Evolutionary conservation across 164 flowering plant genomes (phyloP).

Genomic region (Chloranthus sessilifolius): DNA sequence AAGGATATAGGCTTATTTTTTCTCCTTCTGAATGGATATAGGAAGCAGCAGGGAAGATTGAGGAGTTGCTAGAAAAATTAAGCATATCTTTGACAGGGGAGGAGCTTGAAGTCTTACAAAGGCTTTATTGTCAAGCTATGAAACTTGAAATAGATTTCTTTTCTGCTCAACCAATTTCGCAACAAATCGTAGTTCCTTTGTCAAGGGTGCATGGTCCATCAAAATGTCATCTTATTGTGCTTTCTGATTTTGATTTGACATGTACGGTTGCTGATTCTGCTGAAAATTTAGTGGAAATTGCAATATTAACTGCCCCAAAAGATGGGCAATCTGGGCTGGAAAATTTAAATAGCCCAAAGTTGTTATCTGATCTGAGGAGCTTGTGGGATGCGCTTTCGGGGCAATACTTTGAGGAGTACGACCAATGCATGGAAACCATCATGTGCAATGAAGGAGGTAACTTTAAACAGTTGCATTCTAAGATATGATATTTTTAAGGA

Average conservation of each 20-base stretch:
- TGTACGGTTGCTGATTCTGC: slow-evolving; percentile 74
- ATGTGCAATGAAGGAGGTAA: slow-evolving; percentile 54
- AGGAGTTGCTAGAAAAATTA: slow-evolving; percentile 62
- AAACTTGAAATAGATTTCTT: slow-evolving; percentile 70
- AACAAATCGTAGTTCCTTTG: slow-evolving; percentile 49
- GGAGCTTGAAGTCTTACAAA: slow-evolving; percentile 67
- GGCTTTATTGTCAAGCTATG: slow-evolving; percentile 73
- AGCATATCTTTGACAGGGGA: slow-evolving; percentile 70
- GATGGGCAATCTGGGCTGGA: slow-evolving; percentile 45
- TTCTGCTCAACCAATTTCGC: slow-evolving; percentile 48
- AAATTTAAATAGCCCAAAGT: slow-evolving; percentile 42
- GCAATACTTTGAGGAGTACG: slow-evolving; percentile 86
- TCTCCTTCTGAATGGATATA: slow-evolving; percentile 17
- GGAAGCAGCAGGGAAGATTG: slow-evolving; percentile 55
- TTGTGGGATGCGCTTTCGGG: slow-evolving; percentile 71
- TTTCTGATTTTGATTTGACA: slow-evolving; percentile 81
- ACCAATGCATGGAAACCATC: slow-evolving; percentile 75
- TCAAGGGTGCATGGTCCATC: slow-evolving; percentile 38
- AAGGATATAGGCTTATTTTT: slow-evolving; percentile 42
- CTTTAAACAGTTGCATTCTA: neutral
- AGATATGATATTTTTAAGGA: slow-evolving; percentile 1
- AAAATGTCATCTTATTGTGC: slow-evolving; percentile 36
- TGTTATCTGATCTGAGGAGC: slow-evolving; percentile 69
- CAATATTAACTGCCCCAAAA: slow-evolving; percentile 58
- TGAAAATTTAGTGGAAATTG: slow-evolving; percentile 41